Conservation (phyloP, 176 grass and related monocot species). For the Cenchrus americanus region DNA sequence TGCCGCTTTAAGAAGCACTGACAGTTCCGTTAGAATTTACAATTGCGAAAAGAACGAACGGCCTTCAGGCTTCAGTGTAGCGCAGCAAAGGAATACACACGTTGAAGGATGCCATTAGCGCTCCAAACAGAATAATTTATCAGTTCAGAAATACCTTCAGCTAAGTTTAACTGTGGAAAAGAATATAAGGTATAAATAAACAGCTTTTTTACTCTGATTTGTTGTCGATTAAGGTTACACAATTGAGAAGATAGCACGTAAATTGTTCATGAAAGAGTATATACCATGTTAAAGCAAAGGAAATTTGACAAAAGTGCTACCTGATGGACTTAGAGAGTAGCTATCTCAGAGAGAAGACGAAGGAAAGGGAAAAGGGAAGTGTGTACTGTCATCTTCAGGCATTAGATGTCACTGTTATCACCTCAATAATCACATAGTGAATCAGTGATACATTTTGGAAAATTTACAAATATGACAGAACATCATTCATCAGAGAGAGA, state of each 20-base stretch:
- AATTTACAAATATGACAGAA: background rate
- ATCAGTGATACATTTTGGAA: background rate
- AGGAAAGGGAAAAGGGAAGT: constrained; percentile 1
- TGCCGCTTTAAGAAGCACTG: background rate
- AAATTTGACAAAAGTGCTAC: background rate
- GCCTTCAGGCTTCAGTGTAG: background rate
- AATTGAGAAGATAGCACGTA: background rate
- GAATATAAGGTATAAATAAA: background rate
- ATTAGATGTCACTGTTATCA: background rate
- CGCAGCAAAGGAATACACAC: background rate
- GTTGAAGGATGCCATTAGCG: background rate
- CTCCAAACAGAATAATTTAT: background rate
- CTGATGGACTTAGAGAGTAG: background rate
- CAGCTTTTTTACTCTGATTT: background rate
- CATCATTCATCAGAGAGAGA: background rate
- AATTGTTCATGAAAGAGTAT: background rate
- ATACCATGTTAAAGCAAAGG: background rate
- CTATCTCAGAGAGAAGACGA: constrained; percentile 4
- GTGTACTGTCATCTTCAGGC: constrained; percentile 20
- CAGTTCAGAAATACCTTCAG: background rate
- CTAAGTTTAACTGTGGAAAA: background rate
- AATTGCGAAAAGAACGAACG: background rate
- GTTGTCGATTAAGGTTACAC: background rate
- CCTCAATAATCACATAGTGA: background rate
- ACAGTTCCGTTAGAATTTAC: background rate